Evolutionary conservation across 2,329 filamentous ascomycete species (phyloP).

Genomic region (Colletotrichum eleusines): DNA sequence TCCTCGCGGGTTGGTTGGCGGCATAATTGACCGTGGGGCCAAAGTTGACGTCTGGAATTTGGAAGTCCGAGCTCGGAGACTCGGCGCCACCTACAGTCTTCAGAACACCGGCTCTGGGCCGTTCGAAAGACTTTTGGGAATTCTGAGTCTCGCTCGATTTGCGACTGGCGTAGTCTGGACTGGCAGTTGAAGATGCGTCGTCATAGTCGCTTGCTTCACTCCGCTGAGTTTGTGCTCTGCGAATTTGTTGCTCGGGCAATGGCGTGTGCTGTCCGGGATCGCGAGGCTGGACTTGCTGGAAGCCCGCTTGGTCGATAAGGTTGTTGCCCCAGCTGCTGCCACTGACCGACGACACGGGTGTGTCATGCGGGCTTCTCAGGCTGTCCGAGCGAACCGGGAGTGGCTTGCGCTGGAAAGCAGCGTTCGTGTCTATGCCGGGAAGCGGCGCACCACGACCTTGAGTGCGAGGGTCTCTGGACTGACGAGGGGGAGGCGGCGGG

Average conservation of each 20-base stretch:
- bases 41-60: slow-evolving; percentile 84
- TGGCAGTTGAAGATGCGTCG: slow-evolving; percentile 73
- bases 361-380: slow-evolving; percentile 48
- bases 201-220: slow-evolving; percentile 66
- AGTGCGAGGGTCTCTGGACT: slow-evolving; percentile 22
- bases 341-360: slow-evolving; percentile 53
- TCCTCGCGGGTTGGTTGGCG: slow-evolving; percentile 50
- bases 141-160: slow-evolving; percentile 60
- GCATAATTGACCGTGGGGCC: slow-evolving; percentile 82
- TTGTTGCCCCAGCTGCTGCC: slow-evolving; percentile 55
- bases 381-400: slow-evolving; percentile 57
- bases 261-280: slow-evolving; percentile 43
- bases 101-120: slow-evolving; percentile 81
- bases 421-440: slow-evolving; percentile 40
- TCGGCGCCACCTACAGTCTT: slow-evolving; percentile 77
- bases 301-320: slow-evolving; percentile 61
- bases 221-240: slow-evolving; percentile 49
- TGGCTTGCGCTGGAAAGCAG: slow-evolving; percentile 64
- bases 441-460: slow-evolving; percentile 43
- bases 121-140: slow-evolving; percentile 65
- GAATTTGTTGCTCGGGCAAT: slow-evolving; percentile 44
- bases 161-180: slow-evolving; percentile 82
- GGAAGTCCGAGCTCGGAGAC: slow-evolving; percentile 51
- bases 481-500: slow-evolving; percentile 22
- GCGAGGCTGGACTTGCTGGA: slow-evolving; percentile 59